Base-by-base conservation (phyloP, 176 grass and related monocot species). In the Juncus effusus region DNA sequence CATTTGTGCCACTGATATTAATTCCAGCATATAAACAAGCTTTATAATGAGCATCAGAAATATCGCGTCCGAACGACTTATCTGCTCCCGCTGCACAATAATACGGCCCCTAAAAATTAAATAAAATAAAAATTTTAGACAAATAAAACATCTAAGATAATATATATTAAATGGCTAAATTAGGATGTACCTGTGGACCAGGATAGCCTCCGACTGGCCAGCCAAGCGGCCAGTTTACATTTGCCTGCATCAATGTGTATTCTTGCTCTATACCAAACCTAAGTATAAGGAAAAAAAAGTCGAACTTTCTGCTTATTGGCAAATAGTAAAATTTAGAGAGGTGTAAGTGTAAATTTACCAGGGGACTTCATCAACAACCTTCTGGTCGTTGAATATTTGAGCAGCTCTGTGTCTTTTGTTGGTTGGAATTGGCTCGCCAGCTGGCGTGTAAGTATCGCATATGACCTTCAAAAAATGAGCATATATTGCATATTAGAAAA, bases 11-110 rank as follows among this genome's bases (percentile, higher is more conserved):
- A 74, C 89, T 99, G 63, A 99, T 94, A 63, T 99, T 92, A 62
- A 94, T 93, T 85, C 95, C 95, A 41, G 95, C 89, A 10, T 90
- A 99, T 60, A 94, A 82, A 54, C 95, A 99, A 3, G 95, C 89
- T 76, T 99, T 99, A 75, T 99, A 99, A 77, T 99, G 95, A 82
- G 95, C 95, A 87, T 99, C 95, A 42, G 89, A 89, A 54, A 99
- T 94, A 60, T 99, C 95, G 64, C 95, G 95, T 51, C 95, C 95
- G 41, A 99, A 99, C 58, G 95, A 93, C 68, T 99, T 99, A 63
- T 99, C 95, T 51, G 95, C 86, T 65, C 95, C 95, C 66, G 80
- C 83, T 0, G 85, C 68, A 55, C 95, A 99, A 80, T 99, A 99
- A 80, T 99, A 99, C 6, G 95, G 95, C 44, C 95, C 95, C 95